Base-by-base conservation (phyloP, 1,284 basidiomycete species). In the Ustilago crameri region DNA sequence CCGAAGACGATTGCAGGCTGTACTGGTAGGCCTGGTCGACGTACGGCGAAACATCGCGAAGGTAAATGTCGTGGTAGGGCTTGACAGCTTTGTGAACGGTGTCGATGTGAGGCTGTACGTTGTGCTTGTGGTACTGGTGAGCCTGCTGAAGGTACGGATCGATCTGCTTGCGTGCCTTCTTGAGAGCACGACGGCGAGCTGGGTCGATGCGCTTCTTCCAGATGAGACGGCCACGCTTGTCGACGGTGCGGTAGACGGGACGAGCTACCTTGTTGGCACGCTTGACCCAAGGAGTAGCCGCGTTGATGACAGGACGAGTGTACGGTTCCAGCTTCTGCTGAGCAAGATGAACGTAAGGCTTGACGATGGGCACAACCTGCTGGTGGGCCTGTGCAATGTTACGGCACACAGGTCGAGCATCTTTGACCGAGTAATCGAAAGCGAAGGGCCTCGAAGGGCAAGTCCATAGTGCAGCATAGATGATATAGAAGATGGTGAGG, bases 11-110 rank as follows among this genome's bases (percentile, higher is more conserved):
- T 9, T 67, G 61, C 9, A 72, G 35, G 52, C 74, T 64, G 52
- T 75, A 67, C 32, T 52, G 57, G 32, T 70, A 69, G 3, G 73
- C 79, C 40, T 61, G 51, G 26, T 66, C 45, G 14, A 82, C 59
- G 43, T 82, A 74, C n/a, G 81, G 80, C 35, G 72, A 69, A n/a
- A 82, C 67, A 35, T 82, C 81, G 46, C 79, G 74, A n/a, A 66
- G 44, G 59, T 81, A 81, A 40, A 80, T 74, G 55, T 77, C 72
- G 27, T 70, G 70, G 61, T 82, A 82, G 0, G 80, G 80, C 64
- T 77, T 74, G 56, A 78, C 46, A 4, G 70, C 47, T 42, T 65
- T 70, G 60, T 70, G 67, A n/a, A 47, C 60, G 38, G 64, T 51
- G 37, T 78, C 63, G 48, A 82, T 51, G 45, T 81, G 77, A 9